Percentiles rank a stretch among this genome's conserved stretches.
Conservation (phyloP, 1,139 yeast genomes). For the Taiozyma onychis region DNA sequence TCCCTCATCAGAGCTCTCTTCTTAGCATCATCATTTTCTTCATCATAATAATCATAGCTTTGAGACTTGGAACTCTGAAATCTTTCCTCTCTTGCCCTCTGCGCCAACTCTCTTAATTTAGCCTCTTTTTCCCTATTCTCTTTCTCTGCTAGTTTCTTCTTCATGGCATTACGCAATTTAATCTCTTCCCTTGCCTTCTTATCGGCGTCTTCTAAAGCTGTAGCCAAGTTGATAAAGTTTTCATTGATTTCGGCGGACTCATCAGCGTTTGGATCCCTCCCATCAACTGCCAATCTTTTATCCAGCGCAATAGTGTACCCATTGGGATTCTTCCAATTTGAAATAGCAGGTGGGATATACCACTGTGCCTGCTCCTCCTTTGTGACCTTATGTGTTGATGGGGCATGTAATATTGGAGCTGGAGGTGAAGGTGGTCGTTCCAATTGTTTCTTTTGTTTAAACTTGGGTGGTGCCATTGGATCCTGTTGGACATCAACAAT, state of each 20-base stretch:
- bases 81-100: slow-evolving; percentile 41
- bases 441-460: slow-evolving; percentile 70
- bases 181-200: slow-evolving; percentile 68
- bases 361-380: slow-evolving; percentile 76
- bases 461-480: slow-evolving; percentile 82
- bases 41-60: slow-evolving; percentile 4
- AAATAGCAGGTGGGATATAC: slow-evolving; percentile 87
- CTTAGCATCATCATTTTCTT: slow-evolving; percentile 22
- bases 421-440: slow-evolving; percentile 69
- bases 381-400: slow-evolving; percentile 45
- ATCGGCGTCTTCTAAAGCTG: slow-evolving; percentile 75
- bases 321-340: slow-evolving; percentile 94
- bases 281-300: slow-evolving; percentile 63
- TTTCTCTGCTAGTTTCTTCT: slow-evolving; percentile 47
- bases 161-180: slow-evolving; percentile 49
- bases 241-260: slow-evolving; percentile 40
- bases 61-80: slow-evolving; percentile 1
- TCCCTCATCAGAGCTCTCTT: slow-evolving; percentile 36
- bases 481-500: slow-evolving; percentile 63
- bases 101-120: slow-evolving; percentile 52
- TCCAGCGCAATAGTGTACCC: slow-evolving; percentile 85
- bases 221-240: slow-evolving; percentile 58
- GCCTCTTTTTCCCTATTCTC: slow-evolving; percentile 58
- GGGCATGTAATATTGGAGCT: slow-evolving; percentile 43
- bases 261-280: slow-evolving; percentile 28